Base-by-base conservation (phyloP, 2,329 filamentous ascomycete species). In the Cladophialophora psammophila region DNA sequence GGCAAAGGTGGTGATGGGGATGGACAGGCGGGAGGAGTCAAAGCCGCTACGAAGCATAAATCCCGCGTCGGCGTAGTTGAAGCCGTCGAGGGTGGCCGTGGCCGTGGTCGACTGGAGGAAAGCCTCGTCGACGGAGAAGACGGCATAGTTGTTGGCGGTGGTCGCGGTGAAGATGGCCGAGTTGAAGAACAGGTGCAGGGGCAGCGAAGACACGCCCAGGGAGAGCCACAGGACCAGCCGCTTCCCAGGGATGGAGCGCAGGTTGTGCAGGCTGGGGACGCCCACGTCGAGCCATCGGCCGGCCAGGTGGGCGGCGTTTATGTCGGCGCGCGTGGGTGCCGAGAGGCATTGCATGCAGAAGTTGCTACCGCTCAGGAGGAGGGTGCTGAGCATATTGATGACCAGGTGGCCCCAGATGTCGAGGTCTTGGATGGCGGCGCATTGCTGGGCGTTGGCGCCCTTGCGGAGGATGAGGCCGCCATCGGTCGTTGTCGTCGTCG, bases 81-180 rank as follows among this genome's bases (percentile, higher is more conserved):
- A 54, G 26, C n/a, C 26, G 50, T 54, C 26, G 34, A 35, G 34
- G 34, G 5, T 35, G 34, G 34, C 34, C 34, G 34, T 35, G 10
- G 50, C 26, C 26, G 50, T 13, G 26, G n/a, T 26, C 12, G 26
- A 54, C n/a, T 26, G 10, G 12, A 54, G n/a, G 26, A 54, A 54
- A 20, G 50, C 50, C n/a, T 32, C 12, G 26, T 54, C 50, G n/a
- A 54, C 50, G 15, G 50, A 54, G 50, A 54, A 54, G 26, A 54
- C 50, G n/a, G n/a, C 50, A 32, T 54, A 54, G 50, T 54, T 54
- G 50, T 54, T 54, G n/a, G 50, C n/a, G n/a, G n/a, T n/a, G n/a
- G n/a, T n/a, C n/a, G n/a, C n/a, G n/a, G n/a, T n/a, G n/a, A n/a
- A n/a, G n/a, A n/a, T n/a, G n/a, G n/a, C n/a, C n/a, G n/a, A n/a